Conservation (phyloP, 1,284 basidiomycete genomes). For the Marasmius fiardii region DNA sequence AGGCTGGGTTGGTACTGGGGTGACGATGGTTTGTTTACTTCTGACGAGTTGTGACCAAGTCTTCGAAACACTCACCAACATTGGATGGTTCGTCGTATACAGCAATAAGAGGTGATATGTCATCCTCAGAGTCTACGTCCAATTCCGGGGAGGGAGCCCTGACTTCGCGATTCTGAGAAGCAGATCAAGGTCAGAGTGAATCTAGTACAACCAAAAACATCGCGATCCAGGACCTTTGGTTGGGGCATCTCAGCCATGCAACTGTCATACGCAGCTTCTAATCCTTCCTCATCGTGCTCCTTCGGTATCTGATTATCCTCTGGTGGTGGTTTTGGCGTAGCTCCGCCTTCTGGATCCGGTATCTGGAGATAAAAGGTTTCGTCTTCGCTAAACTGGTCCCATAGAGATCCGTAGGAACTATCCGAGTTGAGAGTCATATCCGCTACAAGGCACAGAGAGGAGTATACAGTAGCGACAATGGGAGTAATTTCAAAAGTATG, state of each 20-base stretch:
- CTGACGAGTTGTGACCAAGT: no score
- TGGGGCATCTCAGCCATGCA: neutral
- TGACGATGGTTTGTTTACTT: neutral
- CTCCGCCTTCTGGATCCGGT: neutral
- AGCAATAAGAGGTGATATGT: neutral
- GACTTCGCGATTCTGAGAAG: neutral
- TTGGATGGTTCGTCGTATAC: neutral
- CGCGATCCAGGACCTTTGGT: neutral
- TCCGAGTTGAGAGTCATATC: neutral
- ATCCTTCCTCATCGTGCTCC: neutral
- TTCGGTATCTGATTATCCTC: neutral
- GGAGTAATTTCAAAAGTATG: no score
- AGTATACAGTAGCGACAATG: no score
- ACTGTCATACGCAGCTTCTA: neutral
- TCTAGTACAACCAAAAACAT: neutral
- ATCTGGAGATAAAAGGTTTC: neutral
- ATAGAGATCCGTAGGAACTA: neutral
- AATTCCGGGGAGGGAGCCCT: neutral
- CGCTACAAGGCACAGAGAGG: no score
- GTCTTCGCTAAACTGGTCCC: neutral
- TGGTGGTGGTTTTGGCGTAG: neutral
- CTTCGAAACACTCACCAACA: neutral
- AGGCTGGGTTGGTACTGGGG: neutral
- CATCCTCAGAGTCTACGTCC: neutral
- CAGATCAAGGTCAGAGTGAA: neutral